Base-by-base conservation (phyloP, 2,329 filamentous ascomycete genomes). In the Xylariaceae sp. region DNA sequence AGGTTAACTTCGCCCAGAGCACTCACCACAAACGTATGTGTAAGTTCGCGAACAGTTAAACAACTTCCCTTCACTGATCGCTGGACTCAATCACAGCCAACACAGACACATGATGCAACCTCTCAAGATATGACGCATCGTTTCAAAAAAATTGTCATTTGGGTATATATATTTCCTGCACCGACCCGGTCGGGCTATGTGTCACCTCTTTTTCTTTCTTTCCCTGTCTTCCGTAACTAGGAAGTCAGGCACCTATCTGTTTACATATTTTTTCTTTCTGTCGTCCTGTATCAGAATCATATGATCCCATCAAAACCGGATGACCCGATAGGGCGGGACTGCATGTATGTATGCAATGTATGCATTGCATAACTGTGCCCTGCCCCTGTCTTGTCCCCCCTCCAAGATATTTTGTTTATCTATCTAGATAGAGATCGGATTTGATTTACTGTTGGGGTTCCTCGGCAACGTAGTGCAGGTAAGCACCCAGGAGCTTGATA, bases 391-490 rank as follows among this genome's bases (percentile, higher is more conserved):
- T 30, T 30, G 4, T 30, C 17, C 8, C 48, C 47, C 13, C 17
- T 10, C 48, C 4, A 10, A 13, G 37, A 13, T 9, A 42, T 9
- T 39, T 42, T 42, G 11, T 42, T 30, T 30, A 30, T 30, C 23
- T 30, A 30, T 30, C 23, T 30, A 30, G 23, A 30, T 30, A 30
- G 23, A 30, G 3, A 30, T 30, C 23, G 23, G 23, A 5, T 30
- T 61, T 63, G 23, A 5, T 30, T 61, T 63, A 71, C 30, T 37
- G 17, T 61, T 67, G 63, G 34, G 90, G 86, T 82, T 99, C 94
- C 73, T 93, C 90, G 1, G 92, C 92, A 65, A 96, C 92, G 69
- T 97, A 97, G 78, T 97, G 93, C 72, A 99, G 78, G 74, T 99
- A 99, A 2, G 93, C 90, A 52, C 94, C 94, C 59, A 99, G 77